Evolutionary conservation across 2,329 filamentous ascomycete genomes (phyloP), one percentile per base, ranked within the genome.

Genomic region (Hymenoscyphus infarciens): DNA sequence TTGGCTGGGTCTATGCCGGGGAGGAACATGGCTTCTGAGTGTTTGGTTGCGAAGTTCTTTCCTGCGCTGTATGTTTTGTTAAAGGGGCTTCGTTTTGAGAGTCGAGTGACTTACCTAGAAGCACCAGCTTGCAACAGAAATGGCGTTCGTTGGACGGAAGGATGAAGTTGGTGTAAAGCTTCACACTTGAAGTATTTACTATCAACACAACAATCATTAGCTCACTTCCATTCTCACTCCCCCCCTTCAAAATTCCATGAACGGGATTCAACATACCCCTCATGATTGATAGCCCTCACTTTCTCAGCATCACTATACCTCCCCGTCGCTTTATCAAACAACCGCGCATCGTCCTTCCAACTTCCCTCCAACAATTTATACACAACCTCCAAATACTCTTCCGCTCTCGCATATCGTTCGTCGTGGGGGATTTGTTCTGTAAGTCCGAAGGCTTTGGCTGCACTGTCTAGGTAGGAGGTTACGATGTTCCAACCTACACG

Each of bases 21-120:
- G 83, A 84, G 0, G 82, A 90, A 90, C 55, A 90, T 86, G 1
- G 82, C 87, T 70, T 91, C 88, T 0, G 87, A 87, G 70, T 90
- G 86, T 67, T 87, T 83, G 0, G 86, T 84, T 0, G 86, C 87
- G 67, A 91, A 90, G 0, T 76, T 74, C 72, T 88, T 89, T 0
- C 88, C 87, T 0, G 87, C 81, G 7, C 56, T 58, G 7, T 57
- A 2, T 16, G 22, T n/a, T n/a, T 3, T 31, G 10, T 35, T 35
- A 35, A 35, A 35, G 10, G 33, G 7, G 6, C 4, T 11, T 35
- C 7, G 33, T 8, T 11, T 10, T 35, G 33, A 11, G 33, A 35
- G 33, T 35, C 22, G 7, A 55, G 53, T n/a, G 22, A 42, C 56
- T 57, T 16, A 57, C 56, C 80, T 82, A 0, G 85, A 88, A 0